Conservation (phyloP, 768 basidiomycete species). For the Rossbeevera mucosa region DNA sequence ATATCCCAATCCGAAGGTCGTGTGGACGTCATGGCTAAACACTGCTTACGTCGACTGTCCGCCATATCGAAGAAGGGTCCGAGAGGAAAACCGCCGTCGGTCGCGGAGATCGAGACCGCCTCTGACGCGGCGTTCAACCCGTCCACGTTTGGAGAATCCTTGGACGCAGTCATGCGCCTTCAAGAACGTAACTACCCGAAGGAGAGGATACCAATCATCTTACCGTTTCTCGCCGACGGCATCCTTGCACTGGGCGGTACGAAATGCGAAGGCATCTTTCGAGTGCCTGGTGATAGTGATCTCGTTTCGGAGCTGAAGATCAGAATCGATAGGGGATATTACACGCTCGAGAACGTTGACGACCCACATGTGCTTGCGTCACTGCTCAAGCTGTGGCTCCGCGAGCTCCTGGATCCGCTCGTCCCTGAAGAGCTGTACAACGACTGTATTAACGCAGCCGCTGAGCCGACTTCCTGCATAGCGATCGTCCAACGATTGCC, state of each 20-base stretch:
- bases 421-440: constrained; percentile 91
- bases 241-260: constrained; percentile 86
- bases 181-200: constrained; percentile 84
- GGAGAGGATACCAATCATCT: constrained; percentile 84
- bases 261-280: constrained; percentile 86
- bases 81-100: constrained; percentile 74
- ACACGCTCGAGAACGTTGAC: constrained; percentile 83
- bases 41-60: constrained; percentile 75
- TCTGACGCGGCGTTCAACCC: constrained; percentile 95
- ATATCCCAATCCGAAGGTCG: constrained; percentile 66
- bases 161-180: constrained; percentile 77
- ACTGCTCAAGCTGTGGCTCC: constrained; percentile 87
- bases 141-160: constrained; percentile 87
- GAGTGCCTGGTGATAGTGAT: constrained; percentile 88
- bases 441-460: constrained; percentile 70
- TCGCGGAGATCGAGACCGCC: constrained; percentile 88
- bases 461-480: constrained; percentile 65
- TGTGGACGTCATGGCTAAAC: constrained; percentile 86
- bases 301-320: constrained; percentile 83
- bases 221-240: constrained; percentile 89
- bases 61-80: constrained; percentile 81
- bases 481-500: constrained; percentile 74
- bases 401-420: constrained; percentile 89
- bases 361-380: constrained; percentile 90
- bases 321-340: constrained; percentile 87